Evolutionary conservation across 441 rosid species (phyloP), one percentile per base, ranked within the genome.

Genomic region (Syzygium syzygioides): DNA sequence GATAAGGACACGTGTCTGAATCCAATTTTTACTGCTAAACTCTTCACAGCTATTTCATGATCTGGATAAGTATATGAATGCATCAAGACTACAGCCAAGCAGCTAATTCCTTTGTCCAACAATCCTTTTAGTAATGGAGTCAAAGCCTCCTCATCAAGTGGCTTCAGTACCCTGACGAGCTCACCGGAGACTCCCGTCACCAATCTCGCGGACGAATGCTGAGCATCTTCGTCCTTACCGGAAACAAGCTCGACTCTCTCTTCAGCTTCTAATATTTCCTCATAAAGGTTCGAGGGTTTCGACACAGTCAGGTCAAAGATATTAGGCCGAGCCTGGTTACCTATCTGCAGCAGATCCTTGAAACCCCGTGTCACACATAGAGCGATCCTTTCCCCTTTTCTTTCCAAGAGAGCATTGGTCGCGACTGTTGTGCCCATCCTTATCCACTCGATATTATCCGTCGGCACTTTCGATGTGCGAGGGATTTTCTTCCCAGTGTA

Each of bases 371-470:
- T 96, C 66, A 96, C 99, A 92, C 98, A 96, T 85, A 96, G 90
- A 56, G 99, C 99, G 55, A 96, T 96, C 89, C 98, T 94, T 84
- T 98, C 98, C 0, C 99, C 99, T 89, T 95, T 98, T 89, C 99
- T 94, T 94, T 98, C 99, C 93, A 98, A 86, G 87, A 98, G 94
- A 4, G 99, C 99, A 92, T 98, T 98, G 1, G 99, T 98, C 4
- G 99, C 99, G 86, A 98, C 99, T 84, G 99, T 98, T 0, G 99
- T 98, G 28, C 99, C 99, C 99, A 98, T 96, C 93, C 99, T 94
- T 83, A 98, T 96, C 99, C 99, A 98, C 87, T 98, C 98, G 34
- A 98, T 98, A 89, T 94, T 96, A 90, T 96, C 95, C 2, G 97
- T 95, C 13, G 99, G 99, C 90, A 98, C 94, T 90, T 96, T 98